A percentile compares a stretch with the other conserved stretches of the same genome.
phyloP scores from a whole-genome alignment of 129 eudicot species.

The Apium graveolens region DNA sequence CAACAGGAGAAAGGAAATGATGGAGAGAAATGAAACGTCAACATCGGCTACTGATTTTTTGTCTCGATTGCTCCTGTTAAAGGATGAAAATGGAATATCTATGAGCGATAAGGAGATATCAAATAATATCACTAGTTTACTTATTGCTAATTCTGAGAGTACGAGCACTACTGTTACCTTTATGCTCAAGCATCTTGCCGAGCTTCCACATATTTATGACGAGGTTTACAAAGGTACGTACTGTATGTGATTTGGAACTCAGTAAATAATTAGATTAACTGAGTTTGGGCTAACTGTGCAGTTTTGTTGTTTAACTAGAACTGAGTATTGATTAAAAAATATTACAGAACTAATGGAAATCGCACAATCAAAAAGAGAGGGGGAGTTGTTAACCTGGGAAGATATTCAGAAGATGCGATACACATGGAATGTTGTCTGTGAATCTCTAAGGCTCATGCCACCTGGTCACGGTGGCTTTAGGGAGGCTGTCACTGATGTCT shows the following conservation, averaged over 20 bases:
- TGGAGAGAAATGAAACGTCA: neutral
- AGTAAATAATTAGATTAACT: no score
- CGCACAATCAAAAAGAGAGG: neutral
- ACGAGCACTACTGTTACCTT: constrained; percentile 17
- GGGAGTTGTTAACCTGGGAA: constrained; percentile 4
- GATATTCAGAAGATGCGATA: constrained; percentile 7
- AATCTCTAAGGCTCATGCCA: constrained; percentile 9
- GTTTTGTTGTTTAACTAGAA: no score
- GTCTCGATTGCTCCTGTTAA: constrained; percentile 13
- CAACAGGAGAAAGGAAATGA: constrained; percentile 19
- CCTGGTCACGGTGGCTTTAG: constrained; percentile 14
- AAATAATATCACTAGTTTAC: constrained; percentile 10
- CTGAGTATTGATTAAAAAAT: no score
- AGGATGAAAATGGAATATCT: constrained; percentile 15
- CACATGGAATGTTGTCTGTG: constrained; percentile 5
- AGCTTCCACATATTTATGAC: constrained; percentile 29
- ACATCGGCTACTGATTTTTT: constrained; percentile 3
- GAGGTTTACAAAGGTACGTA: constrained; percentile 33
- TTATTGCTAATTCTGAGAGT: constrained; percentile 24
- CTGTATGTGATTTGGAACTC: no score
- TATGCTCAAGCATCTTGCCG: constrained; percentile 25
- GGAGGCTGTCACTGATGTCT: constrained; percentile 1
- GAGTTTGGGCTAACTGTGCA: no score
- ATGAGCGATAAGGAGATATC: constrained; percentile 27
- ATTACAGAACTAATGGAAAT: neutral